Evolutionary conservation across 164 flowering plant genomes (phyloP).

Genomic region (Litsea cubeba): DNA sequence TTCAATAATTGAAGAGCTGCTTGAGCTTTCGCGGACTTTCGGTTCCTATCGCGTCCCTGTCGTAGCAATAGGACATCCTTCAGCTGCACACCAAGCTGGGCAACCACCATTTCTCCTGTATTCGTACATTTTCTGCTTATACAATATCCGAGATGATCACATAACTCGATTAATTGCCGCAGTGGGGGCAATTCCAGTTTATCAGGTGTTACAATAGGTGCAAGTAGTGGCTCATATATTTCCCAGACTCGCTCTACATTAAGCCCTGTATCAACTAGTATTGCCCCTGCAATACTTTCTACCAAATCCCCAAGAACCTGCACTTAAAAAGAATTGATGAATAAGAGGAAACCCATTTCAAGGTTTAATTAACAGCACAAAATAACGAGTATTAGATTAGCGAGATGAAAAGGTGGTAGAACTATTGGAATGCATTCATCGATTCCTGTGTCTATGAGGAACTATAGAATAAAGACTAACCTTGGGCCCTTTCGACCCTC

Average conservation of each 20-base stretch:
- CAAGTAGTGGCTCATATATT: slow-evolving; percentile 59
- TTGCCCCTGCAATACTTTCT: slow-evolving; percentile 92
- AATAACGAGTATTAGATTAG: neutral
- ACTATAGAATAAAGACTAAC: slow-evolving; percentile 23
- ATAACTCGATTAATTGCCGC: slow-evolving; percentile 65
- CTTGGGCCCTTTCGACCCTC: slow-evolving; percentile 60
- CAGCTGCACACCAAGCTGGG: slow-evolving; percentile 60
- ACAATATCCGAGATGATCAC: slow-evolving; percentile 72
- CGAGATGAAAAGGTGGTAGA: neutral
- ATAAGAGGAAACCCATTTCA: neutral
- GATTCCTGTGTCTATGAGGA: neutral
- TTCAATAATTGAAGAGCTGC: slow-evolving; percentile 66
- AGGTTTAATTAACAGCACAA: neutral
- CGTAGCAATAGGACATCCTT: slow-evolving; percentile 50
- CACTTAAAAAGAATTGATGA: slow-evolving; percentile 3
- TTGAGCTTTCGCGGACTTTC: slow-evolving; percentile 63
- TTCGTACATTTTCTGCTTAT: slow-evolving; percentile 35
- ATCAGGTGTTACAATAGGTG: slow-evolving; percentile 92
- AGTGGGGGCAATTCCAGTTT: slow-evolving; percentile 69
- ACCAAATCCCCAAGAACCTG: slow-evolving; percentile 93
- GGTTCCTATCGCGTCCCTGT: slow-evolving; percentile 45
- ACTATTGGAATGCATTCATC: neutral
- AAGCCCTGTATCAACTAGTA: slow-evolving; percentile 64
- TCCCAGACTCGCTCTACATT: slow-evolving; percentile 76
- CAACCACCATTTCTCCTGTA: slow-evolving; percentile 46